A percentile compares a stretch with the other conserved stretches of the same genome.
Evolutionary conservation across 257 asterid genomes (phyloP).

Genomic region (Solanum sitiens): DNA sequence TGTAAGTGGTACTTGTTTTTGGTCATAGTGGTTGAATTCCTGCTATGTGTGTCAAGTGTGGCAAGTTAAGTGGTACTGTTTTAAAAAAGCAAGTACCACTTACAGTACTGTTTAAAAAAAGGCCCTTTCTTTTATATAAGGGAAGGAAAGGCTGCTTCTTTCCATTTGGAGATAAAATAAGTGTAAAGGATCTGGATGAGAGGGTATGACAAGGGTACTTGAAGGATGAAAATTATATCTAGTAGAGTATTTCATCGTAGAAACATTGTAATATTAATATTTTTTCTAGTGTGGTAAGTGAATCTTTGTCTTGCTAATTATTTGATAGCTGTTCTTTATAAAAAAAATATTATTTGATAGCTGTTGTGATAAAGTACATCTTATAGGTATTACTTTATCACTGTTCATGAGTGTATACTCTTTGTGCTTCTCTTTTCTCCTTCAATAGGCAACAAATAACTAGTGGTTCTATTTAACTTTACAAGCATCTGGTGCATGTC

Average conservation of each 20-base stretch:
- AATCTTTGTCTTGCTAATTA: background rate
- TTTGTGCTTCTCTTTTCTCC: background rate
- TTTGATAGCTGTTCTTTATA: too few species aligned
- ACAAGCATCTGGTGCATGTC: background rate
- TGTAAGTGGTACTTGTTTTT: background rate
- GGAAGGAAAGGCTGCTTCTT: background rate
- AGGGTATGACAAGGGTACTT: background rate
- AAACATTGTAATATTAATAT: background rate
- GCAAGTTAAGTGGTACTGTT: too few species aligned
- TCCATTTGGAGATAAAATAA: background rate
- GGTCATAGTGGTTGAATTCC: background rate
- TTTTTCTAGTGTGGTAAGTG: background rate
- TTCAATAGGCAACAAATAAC: background rate
- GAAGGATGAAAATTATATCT: background rate
- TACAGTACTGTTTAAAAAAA: background rate
- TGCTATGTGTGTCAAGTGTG: background rate
- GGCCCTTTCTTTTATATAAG: background rate
- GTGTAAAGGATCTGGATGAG: background rate
- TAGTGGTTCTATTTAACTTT: background rate
- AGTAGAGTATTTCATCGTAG: background rate
- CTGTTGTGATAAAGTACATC: background rate
- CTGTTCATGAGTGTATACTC: background rate
- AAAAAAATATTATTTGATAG: background rate
- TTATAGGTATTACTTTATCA: background rate
- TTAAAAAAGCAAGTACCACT: too few species aligned